Conservation (phyloP, 306 rosid species). For the Dalbergia oliveri region DNA sequence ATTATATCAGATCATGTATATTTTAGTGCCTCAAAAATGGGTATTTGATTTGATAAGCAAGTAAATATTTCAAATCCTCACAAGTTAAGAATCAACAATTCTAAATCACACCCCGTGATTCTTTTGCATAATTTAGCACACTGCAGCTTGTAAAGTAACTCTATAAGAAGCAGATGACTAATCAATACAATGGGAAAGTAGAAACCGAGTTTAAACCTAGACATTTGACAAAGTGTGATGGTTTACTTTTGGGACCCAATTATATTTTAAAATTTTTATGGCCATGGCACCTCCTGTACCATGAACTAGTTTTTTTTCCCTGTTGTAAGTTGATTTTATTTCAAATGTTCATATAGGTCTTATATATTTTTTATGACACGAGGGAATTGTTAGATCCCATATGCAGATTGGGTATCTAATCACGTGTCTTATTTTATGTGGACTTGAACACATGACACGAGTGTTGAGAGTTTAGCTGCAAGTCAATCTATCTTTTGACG, state of each 20-base stretch:
- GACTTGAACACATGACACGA: too few relatives aligned
- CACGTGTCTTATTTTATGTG: too few relatives aligned
- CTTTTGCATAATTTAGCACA: conserved; percentile 53
- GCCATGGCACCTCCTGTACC: too few relatives aligned
- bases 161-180: conserved; percentile 35
- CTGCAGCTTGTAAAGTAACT: conserved; percentile 51
- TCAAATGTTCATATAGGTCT: too few relatives aligned
- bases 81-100: conserved; percentile 36
- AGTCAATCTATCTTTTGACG: too few relatives aligned
- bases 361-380: too few relatives aligned
- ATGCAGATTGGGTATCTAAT: too few relatives aligned
- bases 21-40: conserved; percentile 46
- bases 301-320: too few relatives aligned
- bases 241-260: not conserved
- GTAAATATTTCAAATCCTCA: conserved; percentile 38
- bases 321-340: too few relatives aligned
- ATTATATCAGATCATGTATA: conserved; percentile 34
- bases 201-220: conserved; percentile 8
- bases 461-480: too few relatives aligned
- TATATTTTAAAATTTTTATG: not conserved
- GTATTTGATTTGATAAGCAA: conserved; percentile 33
- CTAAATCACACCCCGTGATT: conserved; percentile 39
- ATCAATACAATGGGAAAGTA: conserved; percentile 33
- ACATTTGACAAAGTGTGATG: conserved; percentile 1
- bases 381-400: too few relatives aligned